A percentile compares a stretch with the other conserved stretches of the same genome.
These are phyloP conservation scores for Rhizoclosmatium sp. DNA, from an alignment of 192 early-diverging fungal genomes.

Conservation along the genomic window DNA sequence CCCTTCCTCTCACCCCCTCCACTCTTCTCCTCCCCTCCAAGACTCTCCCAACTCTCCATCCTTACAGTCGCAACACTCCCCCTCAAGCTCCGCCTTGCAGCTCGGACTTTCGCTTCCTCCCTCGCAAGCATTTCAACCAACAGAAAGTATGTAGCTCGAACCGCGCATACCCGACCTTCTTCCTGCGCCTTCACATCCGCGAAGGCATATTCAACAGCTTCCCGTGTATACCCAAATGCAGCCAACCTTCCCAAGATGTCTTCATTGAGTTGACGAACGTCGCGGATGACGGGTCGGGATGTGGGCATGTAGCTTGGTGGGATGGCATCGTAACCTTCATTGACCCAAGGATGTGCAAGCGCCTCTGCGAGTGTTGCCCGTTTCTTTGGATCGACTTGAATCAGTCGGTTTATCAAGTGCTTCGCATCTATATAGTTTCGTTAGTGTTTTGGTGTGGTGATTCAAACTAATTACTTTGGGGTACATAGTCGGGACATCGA, in stretches of 20 bases:
- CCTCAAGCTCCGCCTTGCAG: not conserved
- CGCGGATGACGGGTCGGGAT: slow-evolving; percentile 39
- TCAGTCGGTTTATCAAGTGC: slow-evolving; percentile 72
- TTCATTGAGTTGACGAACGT: slow-evolving; percentile 23
- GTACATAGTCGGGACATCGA: slow-evolving; percentile 65
- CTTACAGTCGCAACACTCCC: not conserved
- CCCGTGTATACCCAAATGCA: slow-evolving; percentile 56
- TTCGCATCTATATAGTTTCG: slow-evolving; percentile 54
- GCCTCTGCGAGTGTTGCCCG: slow-evolving; percentile 77
- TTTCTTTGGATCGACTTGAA: slow-evolving; percentile 74
- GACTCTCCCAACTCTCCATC: not conserved
- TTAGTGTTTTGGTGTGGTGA: slow-evolving; percentile 77
- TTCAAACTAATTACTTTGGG: slow-evolving; percentile 78
- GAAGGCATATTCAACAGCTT: slow-evolving; percentile 55
- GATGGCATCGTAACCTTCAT: slow-evolving; percentile 71
- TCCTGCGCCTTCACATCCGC: not conserved
- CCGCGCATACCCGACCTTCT: slow-evolving; percentile 23
- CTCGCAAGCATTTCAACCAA: slow-evolving; percentile 60
- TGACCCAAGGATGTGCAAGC: slow-evolving; percentile 78
- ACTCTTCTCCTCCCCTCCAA: not conserved
- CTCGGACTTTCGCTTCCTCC: slow-evolving; percentile 39
- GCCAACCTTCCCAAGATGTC: slow-evolving; percentile 55
- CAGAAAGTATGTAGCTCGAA: slow-evolving; percentile 61
- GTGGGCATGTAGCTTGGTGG: slow-evolving; percentile 72
- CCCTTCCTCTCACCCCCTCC: not conserved